Conservation (phyloP, 2,329 filamentous ascomycete genomes). For the Cytospora piceicola region DNA sequence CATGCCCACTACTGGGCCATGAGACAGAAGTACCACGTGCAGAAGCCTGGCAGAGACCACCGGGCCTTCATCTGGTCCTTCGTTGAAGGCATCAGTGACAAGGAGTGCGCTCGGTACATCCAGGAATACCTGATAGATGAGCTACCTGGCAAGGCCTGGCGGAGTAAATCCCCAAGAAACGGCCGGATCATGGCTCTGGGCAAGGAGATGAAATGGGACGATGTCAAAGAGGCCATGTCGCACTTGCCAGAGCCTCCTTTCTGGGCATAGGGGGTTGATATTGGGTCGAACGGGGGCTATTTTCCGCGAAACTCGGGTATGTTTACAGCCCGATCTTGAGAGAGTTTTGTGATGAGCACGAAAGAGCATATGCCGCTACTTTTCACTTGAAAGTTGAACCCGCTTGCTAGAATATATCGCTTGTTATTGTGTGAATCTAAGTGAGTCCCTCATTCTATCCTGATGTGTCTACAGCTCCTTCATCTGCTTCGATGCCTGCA, state of each 20-base stretch:
- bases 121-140: slow-evolving; percentile 32
- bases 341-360: neutral
- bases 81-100: slow-evolving; percentile 33
- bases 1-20: slow-evolving; percentile 27
- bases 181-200: neutral
- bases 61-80: slow-evolving; percentile 35
- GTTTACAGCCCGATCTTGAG: neutral
- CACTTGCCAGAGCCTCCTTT: neutral
- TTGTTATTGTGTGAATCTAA: neutral
- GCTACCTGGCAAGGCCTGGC: slow-evolving; percentile 18
- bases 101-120: slow-evolving; percentile 30
- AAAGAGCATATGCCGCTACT: neutral
- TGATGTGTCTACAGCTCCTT: neutral
- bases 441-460: neutral
- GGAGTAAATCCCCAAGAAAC: neutral
- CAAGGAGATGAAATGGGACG: slow-evolving; percentile 14
- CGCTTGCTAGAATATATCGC: neutral
- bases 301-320: neutral
- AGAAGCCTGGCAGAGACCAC: slow-evolving; percentile 6
- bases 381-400: neutral
- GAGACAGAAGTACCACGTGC: slow-evolving; percentile 27
- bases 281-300: neutral
- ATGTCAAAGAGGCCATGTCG: slow-evolving; percentile 1
- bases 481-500: slow-evolving; percentile 14
- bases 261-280: neutral